Base-by-base conservation (phyloP, 768 basidiomycete genomes). In the Suillus hirtellus region DNA sequence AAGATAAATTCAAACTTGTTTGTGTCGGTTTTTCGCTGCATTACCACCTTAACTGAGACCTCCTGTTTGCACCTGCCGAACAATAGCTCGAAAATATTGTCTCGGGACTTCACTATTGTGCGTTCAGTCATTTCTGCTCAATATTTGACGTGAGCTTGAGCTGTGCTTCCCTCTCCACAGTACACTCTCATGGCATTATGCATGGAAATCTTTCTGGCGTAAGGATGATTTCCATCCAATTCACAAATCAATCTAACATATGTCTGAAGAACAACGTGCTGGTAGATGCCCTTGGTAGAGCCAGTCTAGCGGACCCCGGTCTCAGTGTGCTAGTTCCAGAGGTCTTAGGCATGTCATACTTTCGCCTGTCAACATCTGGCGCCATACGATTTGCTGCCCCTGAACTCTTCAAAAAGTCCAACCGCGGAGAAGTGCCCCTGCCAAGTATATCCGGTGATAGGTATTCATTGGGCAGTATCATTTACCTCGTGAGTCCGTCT, bases 221-320 rank as follows among this genome's bases (percentile, higher is more conserved):
- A 40, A 27, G 55, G 38, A 24, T 27, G 1, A 40, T 58, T 40
- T 10, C 21, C 24, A 12, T 42, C 5, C 19, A 56, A 19, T 17
- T 19, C 17, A 10, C 55, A 58, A 40, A 58, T 40, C 24, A 27
- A 27, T 42, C 24, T 56, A 17, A 56, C 10, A 19, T 17, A 42
- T 17, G 24, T 15, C 7, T 59, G 27, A 55, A 56, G 50, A 50
- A 46, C 14, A n/a, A 60, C 12, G 43, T 60, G 4, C 24, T 56
- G 54, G 38, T 61, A n/a, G 52, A 56, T 59, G 38, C 35, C 12
- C 37, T 59, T 38, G 52, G 60, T 7, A 74, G 73, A 38, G 80
- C 75, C 4, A 72, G 74, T 24, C 66, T 82, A n/a, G 77, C 76
- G 58, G 81, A 81, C 61, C 80, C 81, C 62, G 81, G 81, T 6